phyloP scores from a whole-genome alignment of 2,329 filamentous ascomycete genomes.

The Lasiodiplodia theobromae region DNA sequence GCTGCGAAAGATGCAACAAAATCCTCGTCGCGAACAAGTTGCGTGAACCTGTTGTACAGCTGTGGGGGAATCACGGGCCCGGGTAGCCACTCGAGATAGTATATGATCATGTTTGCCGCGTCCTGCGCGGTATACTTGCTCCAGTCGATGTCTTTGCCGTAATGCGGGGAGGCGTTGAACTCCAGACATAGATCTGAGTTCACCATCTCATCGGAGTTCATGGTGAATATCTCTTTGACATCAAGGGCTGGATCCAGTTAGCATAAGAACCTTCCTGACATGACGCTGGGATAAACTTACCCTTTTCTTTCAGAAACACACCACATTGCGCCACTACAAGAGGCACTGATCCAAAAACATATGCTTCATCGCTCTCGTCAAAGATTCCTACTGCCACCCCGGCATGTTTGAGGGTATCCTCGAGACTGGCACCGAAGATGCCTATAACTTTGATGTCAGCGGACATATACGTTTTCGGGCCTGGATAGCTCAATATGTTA shows the following conservation, averaged over 20 bases:
- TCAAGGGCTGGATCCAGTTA: background rate
- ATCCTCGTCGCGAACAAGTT: background rate
- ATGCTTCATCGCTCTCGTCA: background rate
- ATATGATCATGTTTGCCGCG: background rate
- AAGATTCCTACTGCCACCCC: background rate
- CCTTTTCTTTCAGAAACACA: background rate
- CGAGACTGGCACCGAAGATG: background rate
- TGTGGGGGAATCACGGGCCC: background rate
- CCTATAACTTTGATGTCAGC: background rate
- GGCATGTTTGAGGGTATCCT: background rate
- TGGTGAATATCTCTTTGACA: background rate
- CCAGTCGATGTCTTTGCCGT: background rate
- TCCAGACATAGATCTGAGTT: background rate
- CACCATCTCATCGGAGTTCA: background rate
- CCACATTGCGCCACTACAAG: background rate
- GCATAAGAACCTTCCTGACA: background rate
- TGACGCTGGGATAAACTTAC: background rate
- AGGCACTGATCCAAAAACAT: background rate
- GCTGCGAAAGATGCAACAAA: background rate
- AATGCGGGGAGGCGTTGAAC: background rate
- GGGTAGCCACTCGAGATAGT: background rate
- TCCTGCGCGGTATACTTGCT: background rate
- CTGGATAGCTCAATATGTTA: background rate
- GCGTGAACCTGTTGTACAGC: background rate
- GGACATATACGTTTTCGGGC: background rate